These are phyloP conservation scores for Radiomyces spectabilis DNA, from an alignment of 192 early-diverging fungal genomes.

Conservation along the genomic window DNA sequence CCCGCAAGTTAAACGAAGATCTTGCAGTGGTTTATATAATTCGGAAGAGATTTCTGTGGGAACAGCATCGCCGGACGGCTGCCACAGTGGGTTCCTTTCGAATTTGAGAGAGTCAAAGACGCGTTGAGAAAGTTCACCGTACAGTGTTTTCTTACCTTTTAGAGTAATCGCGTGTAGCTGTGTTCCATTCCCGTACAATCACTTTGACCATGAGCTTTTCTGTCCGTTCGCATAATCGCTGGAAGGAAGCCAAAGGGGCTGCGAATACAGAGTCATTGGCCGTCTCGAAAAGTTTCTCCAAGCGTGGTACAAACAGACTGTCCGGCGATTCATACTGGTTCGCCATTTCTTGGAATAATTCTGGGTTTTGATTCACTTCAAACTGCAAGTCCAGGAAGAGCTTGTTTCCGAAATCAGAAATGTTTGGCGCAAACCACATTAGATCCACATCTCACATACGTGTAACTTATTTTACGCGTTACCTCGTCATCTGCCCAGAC, in stretches of 20 bases:
- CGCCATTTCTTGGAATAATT: constrained; percentile 5
- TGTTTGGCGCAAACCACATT: background rate
- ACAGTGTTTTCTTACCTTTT: constrained; percentile 28
- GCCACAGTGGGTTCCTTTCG: constrained; percentile 38
- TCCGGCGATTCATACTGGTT: background rate
- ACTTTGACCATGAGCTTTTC: constrained; percentile 36
- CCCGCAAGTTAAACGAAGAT: constrained; percentile 29
- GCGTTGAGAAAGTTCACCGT: background rate
- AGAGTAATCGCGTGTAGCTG: constrained; percentile 29
- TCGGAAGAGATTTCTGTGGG: constrained; percentile 36
- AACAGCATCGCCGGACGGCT: constrained; percentile 13
- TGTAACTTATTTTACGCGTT: constrained; percentile 3
- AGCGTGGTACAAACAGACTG: background rate
- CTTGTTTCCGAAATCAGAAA: constrained; percentile 12
- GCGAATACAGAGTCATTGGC: constrained; percentile 4
- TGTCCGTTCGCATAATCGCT: constrained; percentile 27
- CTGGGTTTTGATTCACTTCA: constrained; percentile 22
- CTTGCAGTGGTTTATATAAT: constrained; percentile 37
- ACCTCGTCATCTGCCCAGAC: constrained; percentile 52
- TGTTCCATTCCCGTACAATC: constrained; percentile 36
- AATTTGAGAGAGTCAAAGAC: background rate
- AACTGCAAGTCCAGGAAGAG: constrained; percentile 46
- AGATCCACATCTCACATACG: background rate
- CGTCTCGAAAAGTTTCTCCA: background rate
- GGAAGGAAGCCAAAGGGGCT: constrained; percentile 10